Percentiles rank a stretch among this genome's conserved stretches.
Evolutionary conservation across 2,329 filamentous ascomycete genomes (phyloP).

Genomic region (Neoscytalidium dimidiatum): DNA sequence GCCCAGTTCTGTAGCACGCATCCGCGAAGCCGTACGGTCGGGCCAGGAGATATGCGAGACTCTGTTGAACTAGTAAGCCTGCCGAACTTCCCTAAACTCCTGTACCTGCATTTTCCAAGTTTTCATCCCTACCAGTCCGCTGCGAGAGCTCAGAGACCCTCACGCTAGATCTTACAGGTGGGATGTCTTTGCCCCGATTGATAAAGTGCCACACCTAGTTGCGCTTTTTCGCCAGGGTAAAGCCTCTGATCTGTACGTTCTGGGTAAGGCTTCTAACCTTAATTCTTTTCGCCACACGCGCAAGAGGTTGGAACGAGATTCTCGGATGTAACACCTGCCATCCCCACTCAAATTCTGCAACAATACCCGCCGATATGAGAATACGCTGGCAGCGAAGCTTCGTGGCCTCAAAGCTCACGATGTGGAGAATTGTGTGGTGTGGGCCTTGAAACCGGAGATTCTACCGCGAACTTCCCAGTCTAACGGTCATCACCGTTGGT

Average conservation of each 20-base stretch:
- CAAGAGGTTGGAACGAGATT: not conserved
- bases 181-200: not conserved
- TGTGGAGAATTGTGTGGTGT: not conserved
- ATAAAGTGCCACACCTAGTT: not conserved
- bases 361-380: not conserved
- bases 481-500: not conserved
- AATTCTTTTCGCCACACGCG: not conserved
- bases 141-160: not conserved
- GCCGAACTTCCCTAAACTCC: not conserved
- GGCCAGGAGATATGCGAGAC: conserved; percentile 70
- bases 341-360: not conserved
- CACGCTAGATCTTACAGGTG: not conserved
- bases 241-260: not conserved
- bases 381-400: not conserved
- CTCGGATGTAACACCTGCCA: not conserved
- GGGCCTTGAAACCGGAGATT: not conserved
- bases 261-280: not conserved
- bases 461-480: not conserved
- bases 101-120: not conserved
- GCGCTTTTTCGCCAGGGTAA: not conserved
- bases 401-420: not conserved
- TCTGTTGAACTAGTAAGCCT: conserved; percentile 67
- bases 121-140: not conserved
- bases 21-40: conserved; percentile 60
- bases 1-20: conserved; percentile 59